These are phyloP conservation scores for Pseudopyricularia javanii DNA, from an alignment of 2,329 filamentous ascomycete species.

Conservation along the genomic window DNA sequence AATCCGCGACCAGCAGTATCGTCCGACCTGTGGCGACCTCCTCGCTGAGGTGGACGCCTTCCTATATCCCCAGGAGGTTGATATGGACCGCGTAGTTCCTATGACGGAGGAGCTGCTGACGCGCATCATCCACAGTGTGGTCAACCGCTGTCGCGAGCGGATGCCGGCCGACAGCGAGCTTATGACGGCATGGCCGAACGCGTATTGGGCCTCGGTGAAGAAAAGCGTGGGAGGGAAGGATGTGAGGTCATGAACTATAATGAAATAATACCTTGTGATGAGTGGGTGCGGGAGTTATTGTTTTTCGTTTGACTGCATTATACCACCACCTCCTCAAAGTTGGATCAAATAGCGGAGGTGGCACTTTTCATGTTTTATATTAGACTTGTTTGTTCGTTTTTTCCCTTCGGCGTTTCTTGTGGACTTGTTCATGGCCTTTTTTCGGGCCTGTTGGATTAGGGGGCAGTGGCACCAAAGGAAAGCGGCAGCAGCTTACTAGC, in stretches of 20 bases:
- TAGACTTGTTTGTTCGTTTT: not conserved
- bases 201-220: conserved; percentile 48
- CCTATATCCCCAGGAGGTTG: conserved; percentile 47
- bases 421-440: not conserved
- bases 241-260: conserved; percentile 23
- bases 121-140: conserved; percentile 51
- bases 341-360: not conserved
- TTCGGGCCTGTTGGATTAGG: not conserved
- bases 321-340: not conserved
- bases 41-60: conserved; percentile 48
- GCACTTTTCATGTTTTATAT: conserved; percentile 9
- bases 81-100: conserved; percentile 38
- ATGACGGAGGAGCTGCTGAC: conserved; percentile 51
- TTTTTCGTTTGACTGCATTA: not conserved
- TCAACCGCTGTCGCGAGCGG: conserved; percentile 42
- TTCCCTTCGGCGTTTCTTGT: not conserved
- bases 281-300: not conserved
- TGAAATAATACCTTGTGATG: not conserved
- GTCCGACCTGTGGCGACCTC: conserved; percentile 52
- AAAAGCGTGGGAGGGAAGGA: conserved; percentile 11
- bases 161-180: conserved; percentile 47
- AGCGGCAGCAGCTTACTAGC: too few species aligned
- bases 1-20: conserved; percentile 46
- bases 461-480: too few species aligned
- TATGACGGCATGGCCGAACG: conserved; percentile 42